phyloP scores from a whole-genome alignment of 805 yeast genomes.

The Citeromyces nyonsensis region DNA sequence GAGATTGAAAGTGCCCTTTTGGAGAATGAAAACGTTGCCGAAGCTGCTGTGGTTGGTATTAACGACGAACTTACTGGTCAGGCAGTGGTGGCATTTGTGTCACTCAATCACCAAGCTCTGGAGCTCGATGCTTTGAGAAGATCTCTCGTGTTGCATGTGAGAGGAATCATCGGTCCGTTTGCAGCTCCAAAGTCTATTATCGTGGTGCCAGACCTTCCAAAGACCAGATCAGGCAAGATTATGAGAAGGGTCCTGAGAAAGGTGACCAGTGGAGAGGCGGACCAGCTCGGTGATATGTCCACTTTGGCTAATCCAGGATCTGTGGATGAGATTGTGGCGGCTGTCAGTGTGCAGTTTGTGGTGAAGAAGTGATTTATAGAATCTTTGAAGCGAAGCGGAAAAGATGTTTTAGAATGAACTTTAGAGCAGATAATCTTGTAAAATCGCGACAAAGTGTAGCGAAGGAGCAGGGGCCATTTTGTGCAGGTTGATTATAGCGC shows the following conservation, averaged over 20 bases:
- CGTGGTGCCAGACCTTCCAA: conserved; percentile 85
- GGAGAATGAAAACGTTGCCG: conserved; percentile 70
- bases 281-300: conserved; percentile 81
- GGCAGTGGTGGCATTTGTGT: conserved; percentile 91
- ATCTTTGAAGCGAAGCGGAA: no score
- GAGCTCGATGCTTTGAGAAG: conserved; percentile 45
- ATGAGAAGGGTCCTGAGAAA: conserved; percentile 97
- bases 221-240: conserved; percentile 96
- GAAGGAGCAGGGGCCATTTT: no score
- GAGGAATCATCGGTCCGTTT: conserved; percentile 86
- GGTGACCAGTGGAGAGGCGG: conserved; percentile 83
- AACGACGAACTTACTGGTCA: conserved; percentile 94
- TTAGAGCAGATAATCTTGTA: no score
- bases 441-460: no score
- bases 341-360: conserved; percentile 34
- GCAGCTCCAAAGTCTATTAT: conserved; percentile 87
- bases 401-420: no score
- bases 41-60: conserved; percentile 94
- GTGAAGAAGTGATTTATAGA: conserved; percentile 11
- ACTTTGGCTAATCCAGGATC: conserved; percentile 80
- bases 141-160: conserved; percentile 74
- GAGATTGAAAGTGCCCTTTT: conserved; percentile 90
- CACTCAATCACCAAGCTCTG: conserved; percentile 45
- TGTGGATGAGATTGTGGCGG: conserved; percentile 61
- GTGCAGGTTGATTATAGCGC: no score